Evolutionary conservation across 192 early-diverging fungal genomes (phyloP).

Genomic region (Umbelopsis ramanniana): DNA sequence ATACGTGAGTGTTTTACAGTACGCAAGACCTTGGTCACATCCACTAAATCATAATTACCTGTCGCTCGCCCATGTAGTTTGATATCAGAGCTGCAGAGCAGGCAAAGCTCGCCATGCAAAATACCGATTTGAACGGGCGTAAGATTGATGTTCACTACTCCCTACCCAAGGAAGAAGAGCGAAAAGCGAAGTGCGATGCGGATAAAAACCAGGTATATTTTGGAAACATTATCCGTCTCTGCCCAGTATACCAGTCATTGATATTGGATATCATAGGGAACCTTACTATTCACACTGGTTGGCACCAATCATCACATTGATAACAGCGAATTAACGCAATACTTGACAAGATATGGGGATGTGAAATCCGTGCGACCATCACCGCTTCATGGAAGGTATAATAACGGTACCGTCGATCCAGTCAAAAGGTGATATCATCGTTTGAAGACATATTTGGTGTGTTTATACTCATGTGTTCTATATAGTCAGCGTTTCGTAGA

Average conservation of each 20-base stretch:
- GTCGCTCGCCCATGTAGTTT: constrained; percentile 36
- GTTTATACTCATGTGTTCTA: background rate
- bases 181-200: constrained; percentile 40
- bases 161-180: constrained; percentile 50
- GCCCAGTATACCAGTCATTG: background rate
- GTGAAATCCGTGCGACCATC: constrained; percentile 45
- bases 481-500: constrained; percentile 49
- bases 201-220: constrained; percentile 49
- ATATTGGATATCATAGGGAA: constrained; percentile 39
- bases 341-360: constrained; percentile 53
- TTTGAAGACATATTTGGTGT: background rate
- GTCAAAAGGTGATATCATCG: constrained; percentile 1
- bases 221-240: background rate
- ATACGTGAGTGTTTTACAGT: constrained; percentile 51
- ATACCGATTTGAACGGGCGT: constrained; percentile 41
- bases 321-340: constrained; percentile 40
- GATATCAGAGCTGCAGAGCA: constrained; percentile 56
- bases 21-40: too few relatives aligned
- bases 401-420: constrained; percentile 1
- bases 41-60: background rate
- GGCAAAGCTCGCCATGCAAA: constrained; percentile 48
- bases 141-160: constrained; percentile 59
- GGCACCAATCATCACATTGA: constrained; percentile 35
- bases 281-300: constrained; percentile 48
- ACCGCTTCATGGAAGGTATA: constrained; percentile 28